Base-by-base conservation (phyloP, 2,329 filamentous ascomycete genomes). In the Claviceps digitariae region DNA sequence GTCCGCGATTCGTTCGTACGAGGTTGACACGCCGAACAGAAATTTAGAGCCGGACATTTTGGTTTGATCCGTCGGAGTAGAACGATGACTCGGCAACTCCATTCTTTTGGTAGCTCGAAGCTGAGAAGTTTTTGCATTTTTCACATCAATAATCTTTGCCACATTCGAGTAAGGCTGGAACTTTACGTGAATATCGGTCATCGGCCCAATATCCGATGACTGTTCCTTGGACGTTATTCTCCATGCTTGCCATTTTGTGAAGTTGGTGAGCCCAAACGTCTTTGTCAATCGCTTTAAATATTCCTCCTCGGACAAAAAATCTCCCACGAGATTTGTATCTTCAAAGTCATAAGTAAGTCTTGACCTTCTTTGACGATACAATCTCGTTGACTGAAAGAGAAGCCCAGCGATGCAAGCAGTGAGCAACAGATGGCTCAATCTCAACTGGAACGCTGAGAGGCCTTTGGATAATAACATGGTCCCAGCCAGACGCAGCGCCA, bases 1-100 rank as follows among this genome's bases (percentile, higher is more conserved):
- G 45, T 67, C 65, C 2, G 62, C 61, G 31, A 76, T 61, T 4
- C 72, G 67, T 17, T 65, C 62, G 52, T 69, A 73, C 13, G 69
- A 72, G 0, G 72, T 72, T 2, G 71, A 70, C 27, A 75, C 59
- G 44, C 69, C 72, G 51, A 76, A 72, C 2, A 75, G 55, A 49
- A 71, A 68, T 2, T 65, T 59, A 0, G 72, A 71, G 0, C 67
- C 71, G 49, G 74, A 67, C 3, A 70, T 56, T 34, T 66, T 61
- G 17, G 62, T 64, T 4, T 66, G 62, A n/a, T n/a, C n/a, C 4
- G 56, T 59, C 4, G 62, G 57, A 15, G 67, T 67, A 27, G 54
- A 54, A 4, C 64, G 60, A 4, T 63, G 60, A 13, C 70, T 58
- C 3, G 69, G 63, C 45, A 74, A 58, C 17, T 61, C 61, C 25